These are phyloP conservation scores for Magnolia officinalis DNA, from an alignment of 164 flowering plant genomes.

Conservation along the genomic window DNA sequence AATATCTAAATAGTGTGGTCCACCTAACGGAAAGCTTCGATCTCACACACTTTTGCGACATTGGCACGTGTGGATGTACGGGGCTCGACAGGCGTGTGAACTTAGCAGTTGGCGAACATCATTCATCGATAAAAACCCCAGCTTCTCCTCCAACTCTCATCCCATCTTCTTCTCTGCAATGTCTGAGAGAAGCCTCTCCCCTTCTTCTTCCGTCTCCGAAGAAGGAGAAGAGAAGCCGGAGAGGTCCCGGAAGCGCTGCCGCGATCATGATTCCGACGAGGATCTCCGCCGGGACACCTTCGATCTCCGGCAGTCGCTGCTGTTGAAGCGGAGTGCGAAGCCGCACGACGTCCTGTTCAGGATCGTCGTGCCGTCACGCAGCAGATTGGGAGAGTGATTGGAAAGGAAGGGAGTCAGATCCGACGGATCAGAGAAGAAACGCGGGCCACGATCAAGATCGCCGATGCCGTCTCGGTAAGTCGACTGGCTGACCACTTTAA, in stretches of 20 bases:
- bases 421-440: constrained; percentile 76
- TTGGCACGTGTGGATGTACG: no score
- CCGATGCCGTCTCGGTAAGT: constrained; percentile 74
- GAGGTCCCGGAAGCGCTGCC: constrained; percentile 39
- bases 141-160: neutral
- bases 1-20: no score
- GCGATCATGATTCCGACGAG: constrained; percentile 22
- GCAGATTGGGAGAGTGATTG: constrained; percentile 87
- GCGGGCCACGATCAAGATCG: constrained; percentile 72
- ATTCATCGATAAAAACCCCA: no score
- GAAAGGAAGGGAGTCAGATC: constrained; percentile 63
- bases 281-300: constrained; percentile 1
- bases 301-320: constrained; percentile 3
- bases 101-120: no score
- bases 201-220: constrained; percentile 3
- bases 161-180: neutral
- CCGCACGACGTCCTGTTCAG: constrained; percentile 6
- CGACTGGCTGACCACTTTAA: no score
- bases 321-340: neutral
- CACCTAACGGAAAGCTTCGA: no score
- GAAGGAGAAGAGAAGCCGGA: constrained; percentile 7
- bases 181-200: constrained; percentile 9
- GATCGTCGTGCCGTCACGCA: constrained; percentile 53
- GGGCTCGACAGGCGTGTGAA: no score
- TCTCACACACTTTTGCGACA: no score